A percentile compares a stretch with the other conserved stretches of the same genome.
Conservation (phyloP, 2,329 filamentous ascomycete species). For the Paecilomyces fulvus region DNA sequence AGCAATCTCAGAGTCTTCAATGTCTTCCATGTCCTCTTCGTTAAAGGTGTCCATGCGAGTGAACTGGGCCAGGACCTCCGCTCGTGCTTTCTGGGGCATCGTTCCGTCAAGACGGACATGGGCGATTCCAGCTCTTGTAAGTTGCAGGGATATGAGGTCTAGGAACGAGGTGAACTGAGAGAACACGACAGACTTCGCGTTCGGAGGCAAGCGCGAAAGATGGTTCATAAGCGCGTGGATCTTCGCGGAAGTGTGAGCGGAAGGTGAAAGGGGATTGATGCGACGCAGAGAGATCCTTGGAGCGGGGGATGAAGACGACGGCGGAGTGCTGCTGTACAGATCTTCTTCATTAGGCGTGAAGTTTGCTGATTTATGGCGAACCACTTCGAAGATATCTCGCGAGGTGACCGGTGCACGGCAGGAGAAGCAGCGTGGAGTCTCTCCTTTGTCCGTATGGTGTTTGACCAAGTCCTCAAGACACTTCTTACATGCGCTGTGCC, state of each 20-base stretch:
- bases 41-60: conserved; percentile 34
- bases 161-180: conserved; percentile 97
- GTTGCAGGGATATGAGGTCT: conserved; percentile 76
- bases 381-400: conserved; percentile 84
- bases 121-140: conserved; percentile 61
- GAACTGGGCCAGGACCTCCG: conserved; percentile 70
- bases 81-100: conserved; percentile 77
- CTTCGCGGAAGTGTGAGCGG: conserved; percentile 63
- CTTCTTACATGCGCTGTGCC: conserved; percentile 93
- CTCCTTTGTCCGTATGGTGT: conserved; percentile 69
- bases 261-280: conserved; percentile 54
- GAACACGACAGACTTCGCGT: conserved; percentile 84
- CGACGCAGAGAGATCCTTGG: conserved; percentile 53
- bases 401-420: conserved; percentile 76
- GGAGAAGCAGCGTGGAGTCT: conserved; percentile 76
- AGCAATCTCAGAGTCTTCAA: conserved; percentile 15
- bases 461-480: conserved; percentile 86
- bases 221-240: conserved; percentile 70
- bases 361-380: conserved; percentile 55
- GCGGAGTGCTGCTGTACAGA: conserved; percentile 33
- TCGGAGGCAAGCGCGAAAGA: conserved; percentile 61
- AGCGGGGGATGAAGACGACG: conserved; percentile 22
- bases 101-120: conserved; percentile 86
- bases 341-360: conserved; percentile 37
- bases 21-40: conserved; percentile 26